Percentiles rank a stretch among this genome's conserved stretches.
Evolutionary conservation across 2,329 filamentous ascomycete species (phyloP).

Genomic region (Neurospora sp.): DNA sequence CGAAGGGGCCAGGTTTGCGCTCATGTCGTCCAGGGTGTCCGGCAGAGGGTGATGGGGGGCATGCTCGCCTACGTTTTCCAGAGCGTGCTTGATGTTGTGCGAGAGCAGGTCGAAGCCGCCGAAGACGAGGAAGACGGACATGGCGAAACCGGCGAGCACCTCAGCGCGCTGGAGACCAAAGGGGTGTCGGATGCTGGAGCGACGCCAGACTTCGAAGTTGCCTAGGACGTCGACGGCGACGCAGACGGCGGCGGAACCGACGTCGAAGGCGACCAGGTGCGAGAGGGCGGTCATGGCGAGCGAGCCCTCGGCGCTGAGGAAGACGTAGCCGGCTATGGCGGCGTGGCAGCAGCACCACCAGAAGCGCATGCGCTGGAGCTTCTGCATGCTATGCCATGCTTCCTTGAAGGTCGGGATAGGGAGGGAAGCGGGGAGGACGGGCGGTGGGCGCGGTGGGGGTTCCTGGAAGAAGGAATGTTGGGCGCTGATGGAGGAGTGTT

Average conservation of each 20-base stretch:
- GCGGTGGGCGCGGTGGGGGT: constrained; percentile 72
- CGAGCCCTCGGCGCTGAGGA: constrained; percentile 77
- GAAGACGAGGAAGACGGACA: constrained; percentile 94
- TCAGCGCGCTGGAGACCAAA: constrained; percentile 89
- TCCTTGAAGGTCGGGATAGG: constrained; percentile 85
- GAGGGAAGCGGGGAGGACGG: constrained; percentile 82
- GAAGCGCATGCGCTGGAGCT: constrained; percentile 71
- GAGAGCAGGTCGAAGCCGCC: constrained; percentile 93
- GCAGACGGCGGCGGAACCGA: constrained; percentile 81
- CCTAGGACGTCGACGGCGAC: constrained; percentile 85
- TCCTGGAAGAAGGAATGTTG: constrained; percentile 94
- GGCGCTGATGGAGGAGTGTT: constrained; percentile 83
- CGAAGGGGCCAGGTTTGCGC: constrained; percentile 36
- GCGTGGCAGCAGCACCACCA: constrained; percentile 89
- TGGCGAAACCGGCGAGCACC: constrained; percentile 88
- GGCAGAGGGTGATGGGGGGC: constrained; percentile 60
- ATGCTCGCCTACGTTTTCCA: constrained; percentile 55
- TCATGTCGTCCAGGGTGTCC: not conserved
- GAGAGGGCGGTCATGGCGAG: constrained; percentile 87
- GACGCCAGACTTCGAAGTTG: constrained; percentile 97
- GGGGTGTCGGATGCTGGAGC: constrained; percentile 83
- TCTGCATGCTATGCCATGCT: constrained; percentile 81
- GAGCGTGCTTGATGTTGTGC: constrained; percentile 85
- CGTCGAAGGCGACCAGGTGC: constrained; percentile 91
- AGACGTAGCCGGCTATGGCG: constrained; percentile 69